Base-by-base conservation (phyloP, 139 green algal genomes). In the Chlamydomonas schloesseri region DNA sequence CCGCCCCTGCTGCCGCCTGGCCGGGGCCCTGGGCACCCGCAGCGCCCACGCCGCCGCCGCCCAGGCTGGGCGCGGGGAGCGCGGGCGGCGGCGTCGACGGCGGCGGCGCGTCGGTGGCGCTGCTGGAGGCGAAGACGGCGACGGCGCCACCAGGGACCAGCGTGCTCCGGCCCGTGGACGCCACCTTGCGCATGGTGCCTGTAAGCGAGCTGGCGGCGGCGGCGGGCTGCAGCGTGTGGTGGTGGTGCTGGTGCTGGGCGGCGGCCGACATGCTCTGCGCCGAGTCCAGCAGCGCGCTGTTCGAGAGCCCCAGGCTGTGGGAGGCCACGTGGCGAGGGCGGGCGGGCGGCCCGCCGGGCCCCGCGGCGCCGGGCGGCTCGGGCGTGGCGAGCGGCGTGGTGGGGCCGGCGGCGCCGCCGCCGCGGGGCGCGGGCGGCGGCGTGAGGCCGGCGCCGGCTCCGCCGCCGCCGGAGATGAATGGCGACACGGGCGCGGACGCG, bases 401-500 rank as follows among this genome's bases (percentile, higher is more conserved):
- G 24, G 53, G n/a, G 36, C 53, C 31, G 70, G 50, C 31, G 67
- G 31, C 46, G 36, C 33, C 4, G 57, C 23, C 18, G 31, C 42
- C 36, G 50, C 50, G 50, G 11, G 64, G 42, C 15, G 64, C 76
- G 5, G 46, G 78, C 33, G 64, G 78, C 64, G 64, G 78, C 64
- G 78, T 67, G 20, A 33, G 64, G 31, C 15, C 36, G 14, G 29
- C 20, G 23, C 20, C 23, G 20, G 23, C 42, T 2, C 50, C 74
- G 23, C 62, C 78, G 46, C 64, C 78, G n/a, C 58, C 78, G 1
- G 78, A 75, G 64, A 60, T 47, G 42, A 84, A 84, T 0, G 78
- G 78, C n/a, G 78, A 84, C 18, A 84, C 64, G 21, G 78, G 78
- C 20, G 78, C 64, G 14, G 78, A 74, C 3, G 64, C 64, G 76